Percentiles rank a stretch among this genome's conserved stretches.
These are phyloP conservation scores for Ophiobolus disseminans DNA, from an alignment of 2,329 filamentous ascomycete species.

Conservation along the genomic window DNA sequence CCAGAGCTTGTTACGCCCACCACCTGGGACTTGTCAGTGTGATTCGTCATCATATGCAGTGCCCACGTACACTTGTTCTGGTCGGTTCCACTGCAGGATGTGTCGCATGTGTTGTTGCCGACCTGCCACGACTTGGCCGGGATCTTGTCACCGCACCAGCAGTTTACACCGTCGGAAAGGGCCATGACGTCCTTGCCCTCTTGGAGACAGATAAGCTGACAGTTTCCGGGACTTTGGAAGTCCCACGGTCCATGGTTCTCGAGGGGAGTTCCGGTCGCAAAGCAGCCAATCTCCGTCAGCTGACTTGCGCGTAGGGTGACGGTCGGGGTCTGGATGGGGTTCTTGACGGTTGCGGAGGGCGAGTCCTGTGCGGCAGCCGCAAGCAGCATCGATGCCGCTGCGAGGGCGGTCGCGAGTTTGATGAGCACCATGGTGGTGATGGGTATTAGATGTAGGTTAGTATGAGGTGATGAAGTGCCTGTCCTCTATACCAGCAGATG, in stretches of 20 bases:
- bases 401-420: slow-evolving; percentile 39
- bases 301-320: slow-evolving; percentile 33
- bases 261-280: slow-evolving; percentile 56
- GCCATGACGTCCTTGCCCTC: slow-evolving; percentile 65
- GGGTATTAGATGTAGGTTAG: slow-evolving; percentile 8
- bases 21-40: slow-evolving; percentile 56
- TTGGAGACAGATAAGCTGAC: slow-evolving; percentile 59
- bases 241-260: slow-evolving; percentile 56
- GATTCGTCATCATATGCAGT: not conserved
- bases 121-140: slow-evolving; percentile 65
- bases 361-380: slow-evolving; percentile 29
- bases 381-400: slow-evolving; percentile 40
- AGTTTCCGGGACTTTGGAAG: slow-evolving; percentile 64
- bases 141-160: slow-evolving; percentile 75
- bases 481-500: slow-evolving; percentile 28
- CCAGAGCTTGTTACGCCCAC: slow-evolving; percentile 61
- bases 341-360: slow-evolving; percentile 25
- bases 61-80: slow-evolving; percentile 68
- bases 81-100: slow-evolving; percentile 65
- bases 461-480: slow-evolving; percentile 13
- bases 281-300: slow-evolving; percentile 58
- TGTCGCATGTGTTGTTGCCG: slow-evolving; percentile 67
- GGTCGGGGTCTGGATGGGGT: slow-evolving; percentile 42
- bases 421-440: slow-evolving; percentile 41
- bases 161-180: slow-evolving; percentile 66